These are phyloP conservation scores for Apophysomyces sp. DNA, from an alignment of 371 early-diverging fungal genomes.

Conservation along the genomic window DNA sequence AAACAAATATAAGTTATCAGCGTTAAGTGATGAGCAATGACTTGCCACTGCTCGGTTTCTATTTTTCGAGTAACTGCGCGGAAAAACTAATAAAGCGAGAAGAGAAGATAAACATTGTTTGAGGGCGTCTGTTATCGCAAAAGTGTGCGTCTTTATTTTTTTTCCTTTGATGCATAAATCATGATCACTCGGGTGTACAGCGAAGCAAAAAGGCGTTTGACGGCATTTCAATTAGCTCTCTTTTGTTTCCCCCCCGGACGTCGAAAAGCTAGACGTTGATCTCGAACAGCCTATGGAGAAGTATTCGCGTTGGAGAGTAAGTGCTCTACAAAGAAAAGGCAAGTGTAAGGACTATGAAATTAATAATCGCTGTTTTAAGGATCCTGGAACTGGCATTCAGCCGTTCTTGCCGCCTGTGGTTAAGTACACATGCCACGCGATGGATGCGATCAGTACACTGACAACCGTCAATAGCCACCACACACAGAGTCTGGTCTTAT, in stretches of 20 bases:
- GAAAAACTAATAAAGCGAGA: too few species aligned
- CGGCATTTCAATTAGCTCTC: background rate
- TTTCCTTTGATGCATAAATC: too few species aligned
- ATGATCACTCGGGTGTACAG: too few species aligned
- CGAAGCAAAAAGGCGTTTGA: background rate
- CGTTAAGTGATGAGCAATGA: too few species aligned
- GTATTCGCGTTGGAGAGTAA: conserved; percentile 70
- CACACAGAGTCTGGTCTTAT: conserved; percentile 36
- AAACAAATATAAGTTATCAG: too few species aligned
- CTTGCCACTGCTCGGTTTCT: too few species aligned
- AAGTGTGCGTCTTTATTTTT: too few species aligned
- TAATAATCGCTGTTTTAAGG: conserved; percentile 36
- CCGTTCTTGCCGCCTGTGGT: conserved; percentile 86
- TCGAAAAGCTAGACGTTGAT: background rate
- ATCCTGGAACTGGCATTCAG: conserved; percentile 85
- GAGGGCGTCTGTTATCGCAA: too few species aligned
- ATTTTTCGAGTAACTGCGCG: too few species aligned
- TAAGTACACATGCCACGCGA: conserved; percentile 12
- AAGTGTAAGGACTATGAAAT: background rate
- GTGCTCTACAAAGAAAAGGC: too few species aligned
- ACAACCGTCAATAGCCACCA: conserved; percentile 27
- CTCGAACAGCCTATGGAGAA: conserved; percentile 51
- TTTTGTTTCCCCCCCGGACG: background rate
- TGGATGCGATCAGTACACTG: background rate
- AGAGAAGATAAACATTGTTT: too few species aligned